phyloP scores from a whole-genome alignment of 2,329 filamentous ascomycete genomes.

The Fusarium globosum region DNA sequence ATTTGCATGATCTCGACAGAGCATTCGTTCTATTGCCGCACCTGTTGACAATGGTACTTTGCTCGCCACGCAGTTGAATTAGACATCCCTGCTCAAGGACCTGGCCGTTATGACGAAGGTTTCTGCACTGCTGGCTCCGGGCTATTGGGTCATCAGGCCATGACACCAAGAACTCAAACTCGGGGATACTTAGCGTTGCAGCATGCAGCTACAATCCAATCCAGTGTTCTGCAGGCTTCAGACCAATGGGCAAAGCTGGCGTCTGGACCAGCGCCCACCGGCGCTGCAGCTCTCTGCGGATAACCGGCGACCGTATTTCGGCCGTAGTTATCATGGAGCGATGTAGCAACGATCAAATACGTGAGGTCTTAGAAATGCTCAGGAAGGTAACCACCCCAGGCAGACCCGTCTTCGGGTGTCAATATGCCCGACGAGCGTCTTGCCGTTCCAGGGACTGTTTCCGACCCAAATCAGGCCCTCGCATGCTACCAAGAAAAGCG shows the following conservation, averaged over 20 bases:
- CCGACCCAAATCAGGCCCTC: slow-evolving; percentile 18
- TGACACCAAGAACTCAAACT: slow-evolving; percentile 24
- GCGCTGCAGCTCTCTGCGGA: slow-evolving; percentile 2
- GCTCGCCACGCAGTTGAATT: slow-evolving; percentile 2
- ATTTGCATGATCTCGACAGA: slow-evolving; percentile 1
- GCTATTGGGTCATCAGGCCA: slow-evolving; percentile 31
- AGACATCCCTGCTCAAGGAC: slow-evolving; percentile 12
- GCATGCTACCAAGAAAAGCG: slow-evolving; percentile 9
- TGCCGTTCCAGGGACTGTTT: slow-evolving; percentile 30
- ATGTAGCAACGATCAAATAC: slow-evolving; percentile 1
- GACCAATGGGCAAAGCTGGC: slow-evolving; percentile 13
- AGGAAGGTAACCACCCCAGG: background rate
- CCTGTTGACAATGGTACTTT: background rate
- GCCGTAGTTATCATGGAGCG: slow-evolving; percentile 10
- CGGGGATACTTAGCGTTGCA: slow-evolving; percentile 44
- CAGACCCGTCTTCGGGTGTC: slow-evolving; percentile 1
- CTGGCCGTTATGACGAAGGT: slow-evolving; percentile 29
- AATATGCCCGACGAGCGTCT: slow-evolving; percentile 14
- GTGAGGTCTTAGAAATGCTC: background rate
- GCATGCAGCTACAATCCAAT: slow-evolving; percentile 30
- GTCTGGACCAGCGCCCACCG: slow-evolving; percentile 1
- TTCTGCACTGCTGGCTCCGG: slow-evolving; percentile 23
- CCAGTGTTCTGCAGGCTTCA: background rate
- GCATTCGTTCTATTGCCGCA: background rate
- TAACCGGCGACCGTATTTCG: slow-evolving; percentile 15